Base-by-base conservation (phyloP, 805 yeast genomes). In the Maudiozyma serrabonitensis region DNA sequence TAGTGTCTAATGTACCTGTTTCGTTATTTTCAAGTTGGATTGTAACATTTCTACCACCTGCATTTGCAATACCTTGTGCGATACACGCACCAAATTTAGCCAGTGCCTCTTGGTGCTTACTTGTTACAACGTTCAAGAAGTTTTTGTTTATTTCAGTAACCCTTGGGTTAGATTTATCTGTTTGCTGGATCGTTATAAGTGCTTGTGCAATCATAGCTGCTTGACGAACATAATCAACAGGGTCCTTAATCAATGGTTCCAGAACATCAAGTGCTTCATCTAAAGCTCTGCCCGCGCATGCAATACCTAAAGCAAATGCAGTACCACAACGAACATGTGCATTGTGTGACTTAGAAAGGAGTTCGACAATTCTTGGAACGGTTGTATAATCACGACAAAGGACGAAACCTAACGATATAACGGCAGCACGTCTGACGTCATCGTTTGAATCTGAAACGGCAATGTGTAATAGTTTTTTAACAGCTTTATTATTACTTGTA, bases 281-380 rank as follows among this genome's bases (percentile, higher is more conserved):
- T 49, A 86, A 72, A 3, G 90, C 93, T 63, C 93, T 83, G 45
- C 99, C 99, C 23, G 97, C 96, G 74, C 98, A 90, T 3, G 98
- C 81, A 54, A 93, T 87, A 70, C 97, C 99, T 54, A 93, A 76
- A 0, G 99, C 99, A 80, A 93, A 74, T 1, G 98, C 96, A 32
- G 97, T 87, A 72, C 99, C 99, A 65, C 93, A 93, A 67, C 99
- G 86, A 37, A 93, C 98, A 64, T 93, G 97, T 13, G 99, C 96
- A 66, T 93, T 93, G 68, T 93, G 97, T 0, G 96, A 87, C 68
- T 89, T 95, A 0, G 96, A 80, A 57, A 93, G 75, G 50, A 93
- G 75, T 66, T 91, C 95, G 38, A 93, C 97, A 71, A 93, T 85
- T 57, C 95, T 84, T 50, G 99, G 99, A 19, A 93, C 91, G 0